These are phyloP conservation scores for Dimargaris cristalligena DNA, from an alignment of 192 early-diverging fungal genomes.

Conservation along the genomic window DNA sequence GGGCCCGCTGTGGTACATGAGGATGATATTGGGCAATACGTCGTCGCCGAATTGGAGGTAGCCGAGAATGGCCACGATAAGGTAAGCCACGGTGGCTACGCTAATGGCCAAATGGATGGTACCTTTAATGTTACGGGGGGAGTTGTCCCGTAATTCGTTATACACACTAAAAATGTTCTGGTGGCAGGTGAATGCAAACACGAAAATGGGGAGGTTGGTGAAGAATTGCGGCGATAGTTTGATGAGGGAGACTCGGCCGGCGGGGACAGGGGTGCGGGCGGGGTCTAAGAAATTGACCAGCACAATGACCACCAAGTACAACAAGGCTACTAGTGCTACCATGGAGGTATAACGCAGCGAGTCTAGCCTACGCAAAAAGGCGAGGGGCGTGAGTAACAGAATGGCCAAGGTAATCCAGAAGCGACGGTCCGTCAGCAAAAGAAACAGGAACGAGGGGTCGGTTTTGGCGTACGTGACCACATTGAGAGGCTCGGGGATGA, in stretches of 20 bases:
- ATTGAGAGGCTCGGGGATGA: background rate
- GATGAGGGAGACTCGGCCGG: slow-evolving; percentile 39
- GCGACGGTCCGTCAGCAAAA: slow-evolving; percentile 36
- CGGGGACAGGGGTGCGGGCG: slow-evolving; percentile 32
- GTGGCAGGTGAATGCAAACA: slow-evolving; percentile 98
- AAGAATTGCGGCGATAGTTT: slow-evolving; percentile 45
- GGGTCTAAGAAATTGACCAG: slow-evolving; percentile 52
- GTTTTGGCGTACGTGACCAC: background rate
- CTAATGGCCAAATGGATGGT: slow-evolving; percentile 64
- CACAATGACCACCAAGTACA: slow-evolving; percentile 77
- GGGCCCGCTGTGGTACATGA: slow-evolving; percentile 24
- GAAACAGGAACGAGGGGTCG: slow-evolving; percentile 6
- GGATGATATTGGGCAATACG: slow-evolving; percentile 70
- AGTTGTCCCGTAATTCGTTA: slow-evolving; percentile 85
- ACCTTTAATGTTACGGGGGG: slow-evolving; percentile 40
- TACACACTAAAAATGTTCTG: slow-evolving; percentile 95
- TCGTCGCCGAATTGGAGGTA: slow-evolving; percentile 82
- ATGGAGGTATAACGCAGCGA: slow-evolving; percentile 79
- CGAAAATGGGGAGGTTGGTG: slow-evolving; percentile 80
- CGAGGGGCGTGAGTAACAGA: slow-evolving; percentile 49
- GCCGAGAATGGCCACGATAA: slow-evolving; percentile 72
- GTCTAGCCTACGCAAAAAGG: slow-evolving; percentile 69
- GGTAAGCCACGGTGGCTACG: slow-evolving; percentile 58
- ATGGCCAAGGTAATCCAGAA: slow-evolving; percentile 82
- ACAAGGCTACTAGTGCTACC: slow-evolving; percentile 67